A percentile compares a stretch with the other conserved stretches of the same genome.
These are phyloP conservation scores for Leccinum obscurum DNA, from an alignment of 768 basidiomycete species.

Conservation along the genomic window DNA sequence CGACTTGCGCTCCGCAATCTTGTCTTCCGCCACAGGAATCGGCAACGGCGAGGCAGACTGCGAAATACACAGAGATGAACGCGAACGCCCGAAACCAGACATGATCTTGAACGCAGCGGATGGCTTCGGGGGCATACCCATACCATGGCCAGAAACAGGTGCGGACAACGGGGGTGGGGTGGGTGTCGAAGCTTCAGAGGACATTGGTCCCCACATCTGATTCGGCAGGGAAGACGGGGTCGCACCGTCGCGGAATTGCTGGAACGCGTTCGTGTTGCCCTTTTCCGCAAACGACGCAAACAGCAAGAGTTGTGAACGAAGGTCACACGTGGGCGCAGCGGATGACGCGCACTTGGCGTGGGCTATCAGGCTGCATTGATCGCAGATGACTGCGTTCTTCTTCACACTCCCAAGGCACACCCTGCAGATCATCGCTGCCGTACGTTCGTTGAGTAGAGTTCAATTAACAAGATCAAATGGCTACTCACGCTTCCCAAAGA, in stretches of 20 bases:
- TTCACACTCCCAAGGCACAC: constrained; percentile 80
- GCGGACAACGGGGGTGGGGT: constrained; percentile 40
- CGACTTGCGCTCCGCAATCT: constrained; percentile 29
- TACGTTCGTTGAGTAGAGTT: constrained; percentile 10
- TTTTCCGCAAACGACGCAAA: constrained; percentile 79
- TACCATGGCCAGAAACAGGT: constrained; percentile 20
- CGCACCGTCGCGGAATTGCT: constrained; percentile 51
- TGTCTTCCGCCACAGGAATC: constrained; percentile 25
- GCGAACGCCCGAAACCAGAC: constrained; percentile 62
- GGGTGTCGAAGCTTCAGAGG: constrained; percentile 58
- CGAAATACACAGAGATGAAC: constrained; percentile 47
- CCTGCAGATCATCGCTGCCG: constrained; percentile 79
- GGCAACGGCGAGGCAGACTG: constrained; percentile 33
- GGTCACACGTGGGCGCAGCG: constrained; percentile 79
- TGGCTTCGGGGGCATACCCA: constrained; percentile 36
- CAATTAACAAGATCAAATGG: background rate
- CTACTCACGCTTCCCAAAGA: constrained; percentile 85
- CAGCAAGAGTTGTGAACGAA: constrained; percentile 75
- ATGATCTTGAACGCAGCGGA: constrained; percentile 67
- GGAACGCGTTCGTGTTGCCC: constrained; percentile 56
- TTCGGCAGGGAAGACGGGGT: constrained; percentile 6
- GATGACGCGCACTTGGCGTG: constrained; percentile 75
- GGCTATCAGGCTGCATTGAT: constrained; percentile 85
- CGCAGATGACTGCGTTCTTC: constrained; percentile 85
- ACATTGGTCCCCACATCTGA: constrained; percentile 39